Evolutionary conservation across 148 eudicot genomes (phyloP), one percentile per base, ranked within the genome.

Genomic region (Rhododendron henanense): DNA sequence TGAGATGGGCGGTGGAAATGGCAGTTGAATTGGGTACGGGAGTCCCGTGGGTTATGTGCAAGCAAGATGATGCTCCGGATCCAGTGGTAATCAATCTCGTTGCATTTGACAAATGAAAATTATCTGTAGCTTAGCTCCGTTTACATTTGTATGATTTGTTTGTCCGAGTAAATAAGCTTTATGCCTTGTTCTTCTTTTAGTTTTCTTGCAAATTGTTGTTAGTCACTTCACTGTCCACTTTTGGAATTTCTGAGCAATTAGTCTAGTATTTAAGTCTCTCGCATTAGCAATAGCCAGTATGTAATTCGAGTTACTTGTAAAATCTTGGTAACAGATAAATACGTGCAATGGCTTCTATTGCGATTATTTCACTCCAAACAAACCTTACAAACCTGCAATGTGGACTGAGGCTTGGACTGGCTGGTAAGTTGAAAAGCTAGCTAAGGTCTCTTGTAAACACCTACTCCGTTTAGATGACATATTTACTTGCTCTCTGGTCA

Each of bases 361-460:
- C 73, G 96, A 97, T 91, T 89, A 91, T 82, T 97, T 97, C 88
- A 87, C 94, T 47, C 98, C 99, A 53, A 97, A 97, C 88, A 93
- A 85, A 78, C 94, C 93, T 28, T 90, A 93, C 86, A 97, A 97
- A 85, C 99, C 99, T 4, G 88, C 92, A 65, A 93, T 97, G 87
- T 97, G 99, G 99, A 97, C 99, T 4, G 99, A 97, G 91, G 98
- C 99, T 81, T 97, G 99, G 99, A 95, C 85, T 86, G 98, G 99
- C 91, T 97, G 99, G 99, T 97, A 91, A 81, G 84, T 88, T 85
- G 63, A 59, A 37, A 23, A 48, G 15, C 80, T 57, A 8, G 50
- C 11, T 73, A 8, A 25, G 10, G 10, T 16, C 71, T 78, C 4
- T 83, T 19, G 19, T 76, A 21, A 35, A 65, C 81, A 65, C 81